Percentiles rank a stretch among this genome's conserved stretches.
These are phyloP conservation scores for Graphilbum ipis-grandicollis DNA, from an alignment of 2,329 filamentous ascomycete genomes.

Conservation along the genomic window DNA sequence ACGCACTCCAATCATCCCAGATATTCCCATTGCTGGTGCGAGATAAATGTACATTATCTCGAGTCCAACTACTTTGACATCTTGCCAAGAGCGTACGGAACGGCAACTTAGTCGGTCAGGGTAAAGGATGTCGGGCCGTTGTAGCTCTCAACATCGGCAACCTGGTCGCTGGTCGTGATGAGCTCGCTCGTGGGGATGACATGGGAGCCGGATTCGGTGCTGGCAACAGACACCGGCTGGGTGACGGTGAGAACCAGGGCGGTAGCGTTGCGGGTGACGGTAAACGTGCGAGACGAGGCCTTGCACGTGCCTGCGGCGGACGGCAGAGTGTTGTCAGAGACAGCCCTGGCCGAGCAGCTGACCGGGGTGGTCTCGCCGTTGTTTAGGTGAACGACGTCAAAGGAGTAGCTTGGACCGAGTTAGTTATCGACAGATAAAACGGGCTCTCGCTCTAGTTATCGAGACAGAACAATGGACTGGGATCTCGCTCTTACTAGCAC, in stretches of 20 bases:
- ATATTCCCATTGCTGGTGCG: too few species aligned
- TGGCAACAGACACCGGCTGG: not conserved
- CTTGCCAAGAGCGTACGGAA: too few species aligned
- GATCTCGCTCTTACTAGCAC: not conserved
- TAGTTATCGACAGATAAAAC: not conserved
- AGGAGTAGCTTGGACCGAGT: not conserved
- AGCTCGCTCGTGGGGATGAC: not conserved
- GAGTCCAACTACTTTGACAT: too few species aligned
- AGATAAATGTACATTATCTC: too few species aligned
- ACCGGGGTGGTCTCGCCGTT: not conserved
- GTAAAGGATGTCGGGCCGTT: not conserved
- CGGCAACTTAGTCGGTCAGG: not conserved
- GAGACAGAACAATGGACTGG: not conserved
- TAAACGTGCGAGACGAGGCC: slow-evolving; percentile 1
- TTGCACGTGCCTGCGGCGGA: not conserved
- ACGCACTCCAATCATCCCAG: too few species aligned
- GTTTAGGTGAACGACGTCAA: not conserved
- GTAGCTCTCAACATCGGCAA: slow-evolving; percentile 1
- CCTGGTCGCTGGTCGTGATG: not conserved
- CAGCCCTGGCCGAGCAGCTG: not conserved
- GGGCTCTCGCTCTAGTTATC: not conserved
- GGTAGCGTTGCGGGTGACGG: not conserved
- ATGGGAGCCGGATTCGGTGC: not conserved
- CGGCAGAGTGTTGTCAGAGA: not conserved
- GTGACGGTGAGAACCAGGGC: not conserved